phyloP scores from a whole-genome alignment of 1,284 basidiomycete genomes.

The Boletus semigastroideus region DNA sequence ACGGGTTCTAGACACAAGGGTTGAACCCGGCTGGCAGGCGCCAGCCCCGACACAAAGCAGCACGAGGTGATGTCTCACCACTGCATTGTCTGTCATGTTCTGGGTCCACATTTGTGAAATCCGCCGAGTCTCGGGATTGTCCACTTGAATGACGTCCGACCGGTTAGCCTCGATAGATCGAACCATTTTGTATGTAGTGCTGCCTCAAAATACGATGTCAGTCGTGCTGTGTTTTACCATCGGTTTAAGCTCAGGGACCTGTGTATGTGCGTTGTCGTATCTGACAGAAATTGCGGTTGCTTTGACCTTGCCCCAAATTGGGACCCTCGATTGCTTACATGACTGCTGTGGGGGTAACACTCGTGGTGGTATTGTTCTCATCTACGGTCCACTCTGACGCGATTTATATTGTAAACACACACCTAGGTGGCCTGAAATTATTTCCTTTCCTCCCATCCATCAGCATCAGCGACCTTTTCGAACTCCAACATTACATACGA shows the following conservation, averaged over 20 bases:
- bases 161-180: too few species aligned
- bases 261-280: too few species aligned
- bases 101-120: not conserved
- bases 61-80: too few species aligned
- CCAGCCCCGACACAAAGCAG: not conserved
- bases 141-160: too few species aligned
- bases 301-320: slow-evolving; percentile 17
- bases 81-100: too few species aligned
- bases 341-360: slow-evolving; percentile 13
- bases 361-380: slow-evolving; percentile 19
- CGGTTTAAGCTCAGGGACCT: too few species aligned
- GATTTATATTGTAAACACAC: slow-evolving; percentile 7
- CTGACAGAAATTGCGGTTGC: slow-evolving; percentile 14
- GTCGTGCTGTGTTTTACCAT: too few species aligned
- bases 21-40: not conserved
- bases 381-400: slow-evolving; percentile 4
- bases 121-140: not conserved
- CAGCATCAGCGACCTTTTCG: not conserved
- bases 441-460: not conserved
- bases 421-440: not conserved
- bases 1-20: not conserved
- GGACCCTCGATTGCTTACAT: slow-evolving; percentile 13
- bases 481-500: not conserved
- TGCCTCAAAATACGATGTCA: too few species aligned
- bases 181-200: too few species aligned